Percentiles rank a stretch among this genome's conserved stretches.
These are phyloP conservation scores for Chaetoceros muelleri DNA, from an alignment of 108 stramenopile species.

Conservation along the genomic window DNA sequence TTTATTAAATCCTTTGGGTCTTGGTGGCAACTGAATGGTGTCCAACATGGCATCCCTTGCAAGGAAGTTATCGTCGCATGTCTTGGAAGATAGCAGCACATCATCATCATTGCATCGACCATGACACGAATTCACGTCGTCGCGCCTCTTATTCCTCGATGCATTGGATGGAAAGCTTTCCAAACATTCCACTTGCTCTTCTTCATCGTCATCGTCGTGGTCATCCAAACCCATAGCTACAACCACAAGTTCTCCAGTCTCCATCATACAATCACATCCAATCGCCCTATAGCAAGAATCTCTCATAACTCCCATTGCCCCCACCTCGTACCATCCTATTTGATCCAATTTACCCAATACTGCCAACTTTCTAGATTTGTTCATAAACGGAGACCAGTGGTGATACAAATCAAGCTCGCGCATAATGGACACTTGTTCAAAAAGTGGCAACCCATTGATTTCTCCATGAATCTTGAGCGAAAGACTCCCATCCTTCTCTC, in stretches of 20 bases:
- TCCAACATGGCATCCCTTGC: conserved; percentile 39
- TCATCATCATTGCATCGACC: background rate
- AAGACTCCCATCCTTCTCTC: conserved; percentile 52
- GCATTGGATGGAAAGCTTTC: background rate
- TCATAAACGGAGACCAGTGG: conserved; percentile 84
- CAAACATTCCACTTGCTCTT: conserved; percentile 10
- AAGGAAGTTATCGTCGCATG: conserved; percentile 17
- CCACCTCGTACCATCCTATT: conserved; percentile 67
- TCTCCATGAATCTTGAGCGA: conserved; percentile 75
- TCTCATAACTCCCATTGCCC: conserved; percentile 51
- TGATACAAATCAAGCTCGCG: conserved; percentile 84
- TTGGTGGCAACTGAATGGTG: conserved; percentile 48
- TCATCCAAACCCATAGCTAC: conserved; percentile 68
- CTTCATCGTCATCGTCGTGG: conserved; percentile 22
- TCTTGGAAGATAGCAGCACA: too few species aligned
- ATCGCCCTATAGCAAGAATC: conserved; percentile 76
- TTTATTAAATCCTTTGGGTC: conserved; percentile 49
- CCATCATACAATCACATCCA: conserved; percentile 85
- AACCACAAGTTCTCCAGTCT: conserved; percentile 70
- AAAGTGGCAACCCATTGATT: conserved; percentile 54
- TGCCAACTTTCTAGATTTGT: conserved; percentile 38
- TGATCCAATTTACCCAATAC: conserved; percentile 84
- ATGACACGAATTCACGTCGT: background rate
- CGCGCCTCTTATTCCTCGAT: background rate
- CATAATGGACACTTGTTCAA: conserved; percentile 88